A percentile compares a stretch with the other conserved stretches of the same genome.
Conservation (phyloP, 345 rosid species). For the Syzygium oleosum region DNA sequence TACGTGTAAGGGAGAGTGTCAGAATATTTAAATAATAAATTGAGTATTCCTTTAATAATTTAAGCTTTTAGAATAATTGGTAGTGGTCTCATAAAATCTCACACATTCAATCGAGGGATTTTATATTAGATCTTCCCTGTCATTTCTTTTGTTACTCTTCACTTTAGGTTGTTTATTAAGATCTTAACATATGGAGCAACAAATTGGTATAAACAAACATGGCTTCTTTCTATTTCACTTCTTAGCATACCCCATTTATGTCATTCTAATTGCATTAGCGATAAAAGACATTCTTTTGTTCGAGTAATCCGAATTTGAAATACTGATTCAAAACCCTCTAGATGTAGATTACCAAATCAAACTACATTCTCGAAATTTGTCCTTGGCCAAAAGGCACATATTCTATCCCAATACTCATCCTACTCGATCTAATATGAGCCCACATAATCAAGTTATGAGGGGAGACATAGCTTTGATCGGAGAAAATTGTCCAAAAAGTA, state of each 20-base stretch:
- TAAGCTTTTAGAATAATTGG: too few relatives aligned
- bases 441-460: not conserved
- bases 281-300: not conserved
- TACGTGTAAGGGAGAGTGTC: too few relatives aligned
- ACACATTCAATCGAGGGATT: not conserved
- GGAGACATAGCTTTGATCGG: not conserved
- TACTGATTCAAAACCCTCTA: not conserved
- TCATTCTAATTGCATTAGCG: not conserved
- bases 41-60: rapidly evolving
- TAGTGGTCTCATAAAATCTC: too few relatives aligned
- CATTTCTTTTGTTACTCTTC: not conserved
- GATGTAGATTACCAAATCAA: not conserved
- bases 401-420: not conserved
- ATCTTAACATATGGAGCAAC: not conserved
- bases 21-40: too few relatives aligned
- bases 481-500: not conserved
- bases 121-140: not conserved
- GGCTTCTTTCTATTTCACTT: not conserved
- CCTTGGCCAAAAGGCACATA: not conserved
- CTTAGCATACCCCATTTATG: not conserved
- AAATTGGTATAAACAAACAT: not conserved
- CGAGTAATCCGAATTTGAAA: rapidly evolving
- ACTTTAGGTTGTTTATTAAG: not conserved
- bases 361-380: not conserved
- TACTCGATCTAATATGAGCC: not conserved